These are phyloP conservation scores for Phytopythium montanum DNA, from an alignment of 352 stramenopile genomes.

Conservation along the genomic window DNA sequence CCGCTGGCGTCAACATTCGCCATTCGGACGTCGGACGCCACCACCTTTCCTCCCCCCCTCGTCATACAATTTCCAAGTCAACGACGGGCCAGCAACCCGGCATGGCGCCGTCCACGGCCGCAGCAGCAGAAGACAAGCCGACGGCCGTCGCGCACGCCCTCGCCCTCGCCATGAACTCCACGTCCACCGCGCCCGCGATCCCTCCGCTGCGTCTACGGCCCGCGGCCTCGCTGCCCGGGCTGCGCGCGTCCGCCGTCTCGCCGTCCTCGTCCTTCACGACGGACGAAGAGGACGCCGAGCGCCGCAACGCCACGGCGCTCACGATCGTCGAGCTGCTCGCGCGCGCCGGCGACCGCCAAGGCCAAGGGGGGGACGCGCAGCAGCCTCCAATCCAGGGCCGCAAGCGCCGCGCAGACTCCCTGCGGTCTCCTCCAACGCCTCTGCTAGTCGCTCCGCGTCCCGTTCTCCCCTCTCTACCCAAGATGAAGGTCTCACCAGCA, in stretches of 20 bases:
- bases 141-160: background rate
- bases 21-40: slow-evolving; percentile 13
- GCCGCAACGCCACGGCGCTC: slow-evolving; percentile 32
- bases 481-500: slow-evolving; percentile 28
- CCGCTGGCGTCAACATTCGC: slow-evolving; percentile 36
- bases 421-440: slow-evolving; percentile 14
- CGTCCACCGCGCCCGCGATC: slow-evolving; percentile 16
- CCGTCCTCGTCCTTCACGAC: slow-evolving; percentile 17
- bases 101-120: background rate
- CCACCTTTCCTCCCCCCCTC: background rate
- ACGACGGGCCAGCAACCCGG: background rate
- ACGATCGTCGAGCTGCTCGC: slow-evolving; percentile 39
- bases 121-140: slow-evolving; percentile 7
- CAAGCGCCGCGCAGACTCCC: background rate
- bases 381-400: background rate
- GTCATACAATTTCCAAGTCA: background rate
- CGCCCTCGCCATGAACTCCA: slow-evolving; percentile 3
- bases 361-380: slow-evolving; percentile 3
- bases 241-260: background rate
- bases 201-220: slow-evolving; percentile 21
- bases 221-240: background rate
- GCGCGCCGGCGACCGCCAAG: slow-evolving; percentile 8
- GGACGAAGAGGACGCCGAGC: slow-evolving; percentile 28
- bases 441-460: slow-evolving; percentile 16
- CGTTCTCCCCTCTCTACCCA: slow-evolving; percentile 28